Conservation (phyloP, 257 asterid species). For the Penstemon davidsonii region DNA sequence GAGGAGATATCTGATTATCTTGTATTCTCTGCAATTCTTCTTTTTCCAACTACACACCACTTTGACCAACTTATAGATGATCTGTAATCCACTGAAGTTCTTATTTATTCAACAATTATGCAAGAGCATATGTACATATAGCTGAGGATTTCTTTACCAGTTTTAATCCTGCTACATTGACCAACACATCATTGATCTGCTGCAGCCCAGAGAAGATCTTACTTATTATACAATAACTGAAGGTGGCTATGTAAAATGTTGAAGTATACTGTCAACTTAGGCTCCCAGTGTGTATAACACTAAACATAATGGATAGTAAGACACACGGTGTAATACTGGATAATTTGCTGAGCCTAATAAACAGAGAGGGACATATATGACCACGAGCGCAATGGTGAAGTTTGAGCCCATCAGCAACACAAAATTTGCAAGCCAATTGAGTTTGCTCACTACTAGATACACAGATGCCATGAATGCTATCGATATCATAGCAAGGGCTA, state of each 20-base stretch:
- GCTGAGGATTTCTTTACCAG: not conserved
- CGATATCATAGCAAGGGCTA: conserved; percentile 50
- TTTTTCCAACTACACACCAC: not conserved
- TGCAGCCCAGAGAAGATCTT: not conserved
- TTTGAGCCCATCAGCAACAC: conserved; percentile 39
- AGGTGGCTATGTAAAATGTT: conserved; percentile 28
- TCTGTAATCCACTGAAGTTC: not conserved
- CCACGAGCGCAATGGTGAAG: conserved; percentile 26
- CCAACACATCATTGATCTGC: conserved; percentile 30
- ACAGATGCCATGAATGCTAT: conserved; percentile 49
- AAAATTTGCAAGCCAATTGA: conserved; percentile 48
- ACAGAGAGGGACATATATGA: conserved; percentile 38
- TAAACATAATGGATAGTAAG: conserved; percentile 45
- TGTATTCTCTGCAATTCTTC: not conserved
- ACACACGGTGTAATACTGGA: conserved; percentile 30
- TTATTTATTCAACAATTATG: not conserved
- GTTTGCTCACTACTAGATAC: conserved; percentile 47
- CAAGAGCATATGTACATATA: not conserved
- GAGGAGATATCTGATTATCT: not conserved
- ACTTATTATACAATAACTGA: conserved; percentile 10
- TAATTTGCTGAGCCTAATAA: conserved; percentile 35
- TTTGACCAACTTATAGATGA: not conserved
- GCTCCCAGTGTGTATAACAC: conserved; percentile 40
- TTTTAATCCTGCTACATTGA: conserved; percentile 18
- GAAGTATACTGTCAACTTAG: conserved; percentile 11